Evolutionary conservation across 257 asterid species (phyloP).

Genomic region (Agastache rugosa): DNA sequence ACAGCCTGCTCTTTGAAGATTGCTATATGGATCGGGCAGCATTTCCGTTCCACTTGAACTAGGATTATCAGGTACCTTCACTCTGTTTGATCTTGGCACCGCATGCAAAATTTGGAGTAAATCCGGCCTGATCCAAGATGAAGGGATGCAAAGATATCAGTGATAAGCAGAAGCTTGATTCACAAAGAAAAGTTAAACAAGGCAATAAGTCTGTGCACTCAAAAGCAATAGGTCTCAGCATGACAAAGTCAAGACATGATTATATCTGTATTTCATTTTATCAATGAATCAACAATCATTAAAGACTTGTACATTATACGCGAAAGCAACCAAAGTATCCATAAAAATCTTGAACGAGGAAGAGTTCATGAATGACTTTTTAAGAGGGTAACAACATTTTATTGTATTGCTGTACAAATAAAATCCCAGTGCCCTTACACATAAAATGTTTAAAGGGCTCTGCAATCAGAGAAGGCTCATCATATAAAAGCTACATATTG

Average conservation of each 20-base stretch:
- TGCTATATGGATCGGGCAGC: conserved; percentile 43
- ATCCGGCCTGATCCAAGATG: conserved; percentile 43
- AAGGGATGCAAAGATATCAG: conserved; percentile 25
- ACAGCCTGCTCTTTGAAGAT: conserved; percentile 60
- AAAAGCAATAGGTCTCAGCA: conserved; percentile 9
- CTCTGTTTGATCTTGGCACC: conserved; percentile 49
- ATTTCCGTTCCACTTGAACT: conserved; percentile 44
- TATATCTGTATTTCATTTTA: background rate
- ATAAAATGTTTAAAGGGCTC: conserved; percentile 4
- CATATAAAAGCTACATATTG: conserved; percentile 12
- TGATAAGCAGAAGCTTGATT: conserved; percentile 14
- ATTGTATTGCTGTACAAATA: background rate
- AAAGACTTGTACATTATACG: background rate
- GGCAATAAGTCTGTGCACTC: background rate
- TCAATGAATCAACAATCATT: background rate
- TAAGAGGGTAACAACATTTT: background rate
- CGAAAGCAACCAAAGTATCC: background rate
- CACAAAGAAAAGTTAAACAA: background rate
- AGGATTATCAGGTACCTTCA: conserved; percentile 47
- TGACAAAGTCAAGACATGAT: background rate
- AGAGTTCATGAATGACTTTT: background rate
- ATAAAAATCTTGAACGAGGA: background rate
- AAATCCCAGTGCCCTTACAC: conserved; percentile 23
- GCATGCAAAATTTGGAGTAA: conserved; percentile 50
- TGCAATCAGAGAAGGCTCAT: conserved; percentile 4